Evolutionary conservation across 257 asterid genomes (phyloP), one percentile per base, ranked within the genome.

Genomic region (Knoxia roxburghii): DNA sequence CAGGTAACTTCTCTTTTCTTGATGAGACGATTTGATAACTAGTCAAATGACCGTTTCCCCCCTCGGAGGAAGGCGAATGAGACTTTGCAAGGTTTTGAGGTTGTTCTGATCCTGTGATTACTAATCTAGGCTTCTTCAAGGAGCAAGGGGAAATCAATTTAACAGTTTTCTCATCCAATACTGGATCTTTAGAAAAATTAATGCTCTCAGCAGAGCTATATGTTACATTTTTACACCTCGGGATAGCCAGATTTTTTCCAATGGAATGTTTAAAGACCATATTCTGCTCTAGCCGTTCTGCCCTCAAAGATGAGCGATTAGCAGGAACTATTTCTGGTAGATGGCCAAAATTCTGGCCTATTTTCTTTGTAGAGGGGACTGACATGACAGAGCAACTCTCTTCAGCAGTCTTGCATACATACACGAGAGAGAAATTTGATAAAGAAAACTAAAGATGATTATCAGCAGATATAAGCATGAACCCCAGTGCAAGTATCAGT

Each of bases 321-420:
- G 99, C 99, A 69, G 99, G 96, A 82, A 85, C 82, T 65, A 88
- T 73, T 64, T 84, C 90, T 40, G 74, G 67, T 73, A 77, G 69
- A 52, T 51, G 49, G 75, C 61, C 73, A 68, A 71, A 77, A 72
- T 69, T 61, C 48, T 68, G 63, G 51, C 68, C 55, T 67, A 55
- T 82, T 69, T 83, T 86, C 60, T 66, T 82, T 50, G 68, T 75
- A 61, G 85, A 70, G 65, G 86, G 78, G 63, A 66, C 57, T 15
- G 76, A 66, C 54, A 62, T 81, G 72, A 32, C 60, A 49, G 84
- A 77, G 79, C 76, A 61, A 61, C 75, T 68, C 49, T 57, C 30
- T 27, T 77, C 15, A 41, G 79, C 35, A 33, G 61, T 67, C 92
- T 83, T 29, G 84, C 68, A 65, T 39, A 72, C 37, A 54, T 61